Evolutionary conservation across 2,329 filamentous ascomycete genomes (phyloP), one percentile per base, ranked within the genome.

Genomic region (Sporothrix pseudoabietina): DNA sequence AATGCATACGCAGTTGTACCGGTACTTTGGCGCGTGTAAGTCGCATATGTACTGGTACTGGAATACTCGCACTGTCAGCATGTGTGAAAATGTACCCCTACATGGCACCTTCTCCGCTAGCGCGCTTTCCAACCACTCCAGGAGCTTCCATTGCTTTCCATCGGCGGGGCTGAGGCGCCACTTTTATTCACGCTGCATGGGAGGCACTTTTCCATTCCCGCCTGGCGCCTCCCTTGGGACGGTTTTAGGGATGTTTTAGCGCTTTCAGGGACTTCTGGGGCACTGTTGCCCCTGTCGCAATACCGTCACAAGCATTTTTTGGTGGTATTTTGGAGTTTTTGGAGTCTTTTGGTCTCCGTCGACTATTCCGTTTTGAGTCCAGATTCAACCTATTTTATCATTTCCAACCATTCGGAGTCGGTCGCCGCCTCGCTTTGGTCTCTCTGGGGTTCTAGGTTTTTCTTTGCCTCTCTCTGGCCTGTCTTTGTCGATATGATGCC

Each of bases 131-230:
- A 73, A 72, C 73, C 74, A 69, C 73, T 76, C 72, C 69, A 77
- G 71, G 71, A 76, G 72, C 74, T 77, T 77, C 75, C 76, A 77
- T 77, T 72, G 74, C 75, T 74, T 76, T 76, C 75, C 75, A 77
- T 76, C 72, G 73, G 76, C 75, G 76, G 76, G 75, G 76, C 76
- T 74, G 72, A 71, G 73, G 55, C 69, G 71, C 74, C 76, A 61
- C 72, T 73, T 73, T 63, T 66, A 19, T 59, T 66, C 35, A 47
- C 39, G 22, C 39, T 30, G 61, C 61, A 66, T 75, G 49, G 71
- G 71, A 68, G 59, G 68, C 72, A 49, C 69, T 69, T 71, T 35
- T 55, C 65, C 10, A 39, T 47, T 70, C 66, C 52, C 71, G 44
- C 32, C 57, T 49, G 32, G 57, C 30, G 22, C 52, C 52, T 63